These are phyloP conservation scores for Dictyostelium purpureum DNA, from an alignment of 78 protist species.

Conservation along the genomic window DNA sequence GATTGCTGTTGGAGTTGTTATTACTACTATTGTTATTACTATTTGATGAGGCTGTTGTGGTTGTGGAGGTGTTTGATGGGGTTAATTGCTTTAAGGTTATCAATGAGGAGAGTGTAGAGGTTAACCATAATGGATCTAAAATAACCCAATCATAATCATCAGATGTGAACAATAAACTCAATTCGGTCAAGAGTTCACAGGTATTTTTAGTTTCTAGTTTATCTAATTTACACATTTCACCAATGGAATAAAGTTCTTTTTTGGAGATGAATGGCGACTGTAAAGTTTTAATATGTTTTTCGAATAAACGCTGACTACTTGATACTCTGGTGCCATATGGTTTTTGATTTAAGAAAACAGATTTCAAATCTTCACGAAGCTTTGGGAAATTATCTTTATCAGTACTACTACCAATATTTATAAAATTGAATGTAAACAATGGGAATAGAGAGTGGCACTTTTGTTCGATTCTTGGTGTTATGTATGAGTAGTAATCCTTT, in stretches of 20 bases:
- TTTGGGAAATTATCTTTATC: background rate
- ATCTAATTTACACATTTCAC: slow-evolving; percentile 66
- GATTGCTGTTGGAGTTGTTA: background rate
- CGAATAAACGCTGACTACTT: slow-evolving; percentile 42
- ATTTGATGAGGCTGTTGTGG: background rate
- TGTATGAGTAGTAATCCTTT: slow-evolving; percentile 2
- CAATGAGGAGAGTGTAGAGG: slow-evolving; percentile 20
- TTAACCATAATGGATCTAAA: slow-evolving; percentile 48
- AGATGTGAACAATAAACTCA: slow-evolving; percentile 22
- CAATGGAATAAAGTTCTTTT: slow-evolving; percentile 26
- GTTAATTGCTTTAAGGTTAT: slow-evolving; percentile 11
- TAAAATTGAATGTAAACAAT: slow-evolving; percentile 24
- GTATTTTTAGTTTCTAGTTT: slow-evolving; percentile 8
- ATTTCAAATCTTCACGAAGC: slow-evolving; percentile 51
- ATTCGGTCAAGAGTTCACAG: slow-evolving; percentile 36
- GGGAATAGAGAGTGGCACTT: slow-evolving; percentile 16
- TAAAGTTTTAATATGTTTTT: slow-evolving; percentile 53
- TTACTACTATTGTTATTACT: no score
- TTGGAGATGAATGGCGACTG: slow-evolving; percentile 42
- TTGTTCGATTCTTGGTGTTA: slow-evolving; percentile 32
- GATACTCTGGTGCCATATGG: slow-evolving; percentile 18
- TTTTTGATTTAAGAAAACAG: slow-evolving; percentile 7
- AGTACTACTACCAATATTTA: background rate
- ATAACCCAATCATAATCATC: slow-evolving; percentile 68
- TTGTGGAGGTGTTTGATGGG: background rate